These are phyloP conservation scores for Pleurozium schreberi DNA, from an alignment of 225 moss, liverwort and hornwort genomes.

Conservation along the genomic window DNA sequence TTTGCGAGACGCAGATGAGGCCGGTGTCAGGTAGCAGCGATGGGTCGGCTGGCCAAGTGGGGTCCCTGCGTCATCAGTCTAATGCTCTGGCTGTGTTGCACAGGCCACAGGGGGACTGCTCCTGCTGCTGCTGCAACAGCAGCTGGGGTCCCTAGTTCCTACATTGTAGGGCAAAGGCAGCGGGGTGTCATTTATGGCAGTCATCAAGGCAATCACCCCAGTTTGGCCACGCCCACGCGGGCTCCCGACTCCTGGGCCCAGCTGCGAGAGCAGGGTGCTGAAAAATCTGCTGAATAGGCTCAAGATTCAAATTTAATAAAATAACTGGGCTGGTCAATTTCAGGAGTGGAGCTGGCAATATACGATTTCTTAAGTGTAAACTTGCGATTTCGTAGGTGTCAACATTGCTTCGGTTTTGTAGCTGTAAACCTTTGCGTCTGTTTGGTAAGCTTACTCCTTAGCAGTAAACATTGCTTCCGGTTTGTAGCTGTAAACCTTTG, in stretches of 20 bases:
- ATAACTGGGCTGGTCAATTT: neutral
- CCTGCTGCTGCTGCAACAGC: neutral
- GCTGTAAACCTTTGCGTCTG: neutral
- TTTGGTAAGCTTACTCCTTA: too few species aligned
- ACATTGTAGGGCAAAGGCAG: neutral
- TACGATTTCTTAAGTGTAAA: neutral
- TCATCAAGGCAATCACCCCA: neutral
- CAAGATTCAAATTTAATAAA: neutral
- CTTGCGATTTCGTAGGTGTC: neutral
- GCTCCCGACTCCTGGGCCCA: neutral
- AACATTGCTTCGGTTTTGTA: neutral
- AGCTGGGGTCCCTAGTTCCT: neutral
- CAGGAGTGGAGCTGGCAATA: neutral
- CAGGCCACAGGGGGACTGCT: neutral
- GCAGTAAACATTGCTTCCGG: neutral
- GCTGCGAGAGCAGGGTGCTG: too few species aligned
- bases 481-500: neutral
- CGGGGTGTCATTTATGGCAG: neutral
- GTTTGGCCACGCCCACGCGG: neutral
- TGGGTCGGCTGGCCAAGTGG: neutral
- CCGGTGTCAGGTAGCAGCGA: neutral
- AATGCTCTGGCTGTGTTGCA: too few species aligned
- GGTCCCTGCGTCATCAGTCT: neutral
- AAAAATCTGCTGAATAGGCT: neutral
- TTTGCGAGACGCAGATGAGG: neutral